Evolutionary conservation across 2,329 filamentous ascomycete genomes (phyloP).

Genomic region (Diplodia corticola): DNA sequence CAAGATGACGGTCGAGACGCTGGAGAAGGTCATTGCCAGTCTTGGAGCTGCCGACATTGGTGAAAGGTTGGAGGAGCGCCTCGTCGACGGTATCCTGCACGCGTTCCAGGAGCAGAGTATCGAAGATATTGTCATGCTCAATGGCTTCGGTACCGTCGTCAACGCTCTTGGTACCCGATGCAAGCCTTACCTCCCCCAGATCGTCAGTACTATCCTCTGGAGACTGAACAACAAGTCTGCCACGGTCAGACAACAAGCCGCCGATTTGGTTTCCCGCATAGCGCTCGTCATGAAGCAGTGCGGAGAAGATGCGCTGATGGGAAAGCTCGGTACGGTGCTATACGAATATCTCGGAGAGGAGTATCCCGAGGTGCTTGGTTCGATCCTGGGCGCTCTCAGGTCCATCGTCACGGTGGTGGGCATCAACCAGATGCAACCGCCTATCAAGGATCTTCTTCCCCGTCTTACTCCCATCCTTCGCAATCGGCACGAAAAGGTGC

Average conservation of each 20-base stretch:
- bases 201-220: slow-evolving; percentile 95
- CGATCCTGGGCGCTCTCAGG: slow-evolving; percentile 89
- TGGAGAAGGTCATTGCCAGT: slow-evolving; percentile 93
- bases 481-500: slow-evolving; percentile 98
- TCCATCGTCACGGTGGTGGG: slow-evolving; percentile 98
- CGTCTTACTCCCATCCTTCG: slow-evolving; percentile 96
- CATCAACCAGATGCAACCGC: slow-evolving; percentile 97
- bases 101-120: slow-evolving; percentile 98
- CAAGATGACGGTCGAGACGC: slow-evolving; percentile 98
- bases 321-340: slow-evolving; percentile 88
- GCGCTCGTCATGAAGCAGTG: slow-evolving; percentile 99
- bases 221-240: slow-evolving; percentile 97
- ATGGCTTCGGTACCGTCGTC: slow-evolving; percentile 96
- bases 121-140: slow-evolving; percentile 93
- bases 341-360: slow-evolving; percentile 99
- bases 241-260: slow-evolving; percentile 93
- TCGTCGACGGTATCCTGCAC: slow-evolving; percentile 92
- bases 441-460: slow-evolving; percentile 92
- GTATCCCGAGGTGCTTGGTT: slow-evolving; percentile 95
- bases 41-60: slow-evolving; percentile 92
- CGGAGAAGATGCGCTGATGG: slow-evolving; percentile 92
- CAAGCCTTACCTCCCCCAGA: slow-evolving; percentile 95
- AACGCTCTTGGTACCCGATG: slow-evolving; percentile 91
- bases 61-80: slow-evolving; percentile 84
- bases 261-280: slow-evolving; percentile 93